Evolutionary conservation across 805 yeast genomes (phyloP).

Genomic region (Ogataea henricii): DNA sequence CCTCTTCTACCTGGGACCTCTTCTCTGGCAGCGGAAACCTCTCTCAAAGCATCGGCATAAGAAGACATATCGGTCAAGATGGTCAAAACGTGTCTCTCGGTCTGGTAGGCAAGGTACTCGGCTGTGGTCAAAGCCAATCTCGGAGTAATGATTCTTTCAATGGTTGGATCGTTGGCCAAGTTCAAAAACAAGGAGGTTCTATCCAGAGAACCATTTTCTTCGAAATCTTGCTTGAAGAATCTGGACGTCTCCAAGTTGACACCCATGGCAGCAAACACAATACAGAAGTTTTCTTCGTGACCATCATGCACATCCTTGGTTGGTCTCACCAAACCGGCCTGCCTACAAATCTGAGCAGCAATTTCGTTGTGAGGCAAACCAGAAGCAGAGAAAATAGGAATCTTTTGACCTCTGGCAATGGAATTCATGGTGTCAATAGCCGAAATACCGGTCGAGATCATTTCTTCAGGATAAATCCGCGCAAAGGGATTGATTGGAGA

Average conservation of each 20-base stretch:
- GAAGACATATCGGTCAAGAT: slow-evolving; percentile 99
- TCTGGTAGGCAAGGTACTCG: slow-evolving; percentile 97
- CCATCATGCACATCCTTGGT: slow-evolving; percentile 99
- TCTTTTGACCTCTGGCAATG: slow-evolving; percentile 99
- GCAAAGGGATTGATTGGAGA: slow-evolving; percentile 98
- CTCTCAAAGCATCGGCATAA: slow-evolving; percentile 99
- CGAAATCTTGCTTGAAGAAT: slow-evolving; percentile 98
- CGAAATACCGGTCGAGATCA: slow-evolving; percentile 98
- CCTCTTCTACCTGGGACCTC: slow-evolving; percentile 99
- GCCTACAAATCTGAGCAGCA: slow-evolving; percentile 99
- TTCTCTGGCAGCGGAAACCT: slow-evolving; percentile 99
- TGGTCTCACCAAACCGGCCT: slow-evolving; percentile 98
- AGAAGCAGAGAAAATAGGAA: slow-evolving; percentile 98
- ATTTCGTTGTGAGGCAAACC: slow-evolving; percentile 99
- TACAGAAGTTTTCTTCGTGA: slow-evolving; percentile 98
- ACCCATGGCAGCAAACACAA: slow-evolving; percentile 99
- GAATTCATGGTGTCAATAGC: slow-evolving; percentile 99
- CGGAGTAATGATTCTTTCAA: slow-evolving; percentile 99
- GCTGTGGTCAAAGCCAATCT: slow-evolving; percentile 98
- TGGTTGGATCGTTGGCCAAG: slow-evolving; percentile 98
- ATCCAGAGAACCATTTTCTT: slow-evolving; percentile 97
- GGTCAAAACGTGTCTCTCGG: slow-evolving; percentile 98
- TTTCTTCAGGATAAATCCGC: slow-evolving; percentile 98
- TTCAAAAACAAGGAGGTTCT: slow-evolving; percentile 96
- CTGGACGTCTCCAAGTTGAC: slow-evolving; percentile 98